Evolutionary conservation across 495 filamentous ascomycete species (phyloP), one percentile per base, ranked within the genome.

Genomic region (Penicillium steckii): DNA sequence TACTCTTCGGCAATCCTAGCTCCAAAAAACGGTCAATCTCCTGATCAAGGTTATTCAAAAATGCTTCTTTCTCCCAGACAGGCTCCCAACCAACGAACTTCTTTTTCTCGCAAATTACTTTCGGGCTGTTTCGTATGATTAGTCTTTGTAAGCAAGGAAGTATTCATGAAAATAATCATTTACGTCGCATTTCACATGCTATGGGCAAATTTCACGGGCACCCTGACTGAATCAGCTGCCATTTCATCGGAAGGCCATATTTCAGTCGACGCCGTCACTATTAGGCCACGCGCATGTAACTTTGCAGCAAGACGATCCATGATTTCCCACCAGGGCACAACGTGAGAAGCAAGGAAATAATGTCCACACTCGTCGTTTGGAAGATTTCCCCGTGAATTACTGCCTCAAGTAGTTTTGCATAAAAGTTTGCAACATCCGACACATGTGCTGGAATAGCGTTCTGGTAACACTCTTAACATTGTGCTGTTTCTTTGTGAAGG

Each of bases 11-110:
- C 35, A 42, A 41, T 3, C 44, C 44, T 35, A 48, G 26, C 25
- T 53, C 51, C 33, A 53, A 8, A 42, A 42, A 53, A 27, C 48
- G 26, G 32, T 53, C 35, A 27, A 53, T 32, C 21, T 53, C 51
- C 32, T 42, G 17, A 19, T 33, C 24, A 21, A 53, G 19, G 22
- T 24, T 53, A 4, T 47, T 7, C 27, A 53, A 8, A 23, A 53
- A 53, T 13, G 17, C 15, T 19, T 47, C 32, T 0, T 37, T 22
- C 10, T 33, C 33, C 51, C 51, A 53, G 4, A 30, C 33, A 3
- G 51, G 51, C 26, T 42, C 22, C 51, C 51, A 53, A 0, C 51
- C 51, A 21, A 53, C 7, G 19, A 32, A 10, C 1, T 24, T 33
- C n/a, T n/a, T 23, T 13, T 32, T 29, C 18, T 47, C 17, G 19